Evolutionary conservation across 2,329 filamentous ascomycete species (phyloP).

Genomic region (Xylariaceae sp.): DNA sequence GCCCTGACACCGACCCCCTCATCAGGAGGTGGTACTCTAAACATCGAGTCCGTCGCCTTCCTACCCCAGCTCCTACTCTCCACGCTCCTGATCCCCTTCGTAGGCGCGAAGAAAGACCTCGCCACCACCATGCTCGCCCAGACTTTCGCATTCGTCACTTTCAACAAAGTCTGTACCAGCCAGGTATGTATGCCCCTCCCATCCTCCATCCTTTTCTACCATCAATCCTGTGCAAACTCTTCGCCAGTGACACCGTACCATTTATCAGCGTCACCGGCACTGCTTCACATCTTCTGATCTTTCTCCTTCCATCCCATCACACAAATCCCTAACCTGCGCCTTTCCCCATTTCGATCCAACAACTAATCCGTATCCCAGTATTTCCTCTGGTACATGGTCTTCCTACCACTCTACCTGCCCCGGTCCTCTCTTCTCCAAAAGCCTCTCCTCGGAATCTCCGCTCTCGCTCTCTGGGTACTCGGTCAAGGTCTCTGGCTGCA

Average conservation of each 20-base stretch:
- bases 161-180: slow-evolving; percentile 98
- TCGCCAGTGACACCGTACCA: too few species aligned
- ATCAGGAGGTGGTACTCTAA: slow-evolving; percentile 24
- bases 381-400: slow-evolving; percentile 96
- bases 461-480: slow-evolving; percentile 68
- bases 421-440: slow-evolving; percentile 65
- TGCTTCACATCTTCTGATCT: too few species aligned
- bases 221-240: too few species aligned
- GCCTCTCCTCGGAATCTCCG: slow-evolving; percentile 58
- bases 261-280: neutral
- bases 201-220: neutral
- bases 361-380: slow-evolving; percentile 57
- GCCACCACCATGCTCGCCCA: slow-evolving; percentile 85
- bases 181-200: slow-evolving; percentile 57
- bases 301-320: neutral
- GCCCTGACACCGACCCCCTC: neutral
- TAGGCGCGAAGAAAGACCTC: slow-evolving; percentile 75
- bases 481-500: slow-evolving; percentile 74
- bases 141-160: slow-evolving; percentile 94
- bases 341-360: neutral
- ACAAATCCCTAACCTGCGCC: neutral
- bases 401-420: slow-evolving; percentile 87
- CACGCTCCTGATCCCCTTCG: slow-evolving; percentile 69
- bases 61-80: slow-evolving; percentile 81
- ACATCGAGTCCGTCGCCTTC: slow-evolving; percentile 79